phyloP scores from a whole-genome alignment of 441 rosid genomes.

The Eruca vesicaria region DNA sequence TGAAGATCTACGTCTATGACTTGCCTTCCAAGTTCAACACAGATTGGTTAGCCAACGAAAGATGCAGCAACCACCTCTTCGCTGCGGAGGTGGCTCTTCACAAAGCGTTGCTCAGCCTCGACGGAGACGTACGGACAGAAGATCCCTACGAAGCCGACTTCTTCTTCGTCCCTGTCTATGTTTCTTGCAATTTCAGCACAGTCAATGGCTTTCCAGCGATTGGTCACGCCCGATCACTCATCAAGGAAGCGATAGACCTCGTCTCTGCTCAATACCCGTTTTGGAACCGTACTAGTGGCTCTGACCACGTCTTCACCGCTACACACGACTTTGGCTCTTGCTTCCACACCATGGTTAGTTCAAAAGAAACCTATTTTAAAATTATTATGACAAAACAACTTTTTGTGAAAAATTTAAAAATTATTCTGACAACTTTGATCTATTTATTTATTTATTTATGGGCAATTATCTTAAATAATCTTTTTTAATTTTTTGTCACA shows the following conservation, averaged over 20 bases:
- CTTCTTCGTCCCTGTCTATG: constrained; percentile 89
- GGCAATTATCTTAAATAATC: too few species aligned
- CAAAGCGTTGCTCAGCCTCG: constrained; percentile 48
- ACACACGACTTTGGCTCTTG: constrained; percentile 79
- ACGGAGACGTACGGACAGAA: constrained; percentile 54
- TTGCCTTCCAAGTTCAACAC: constrained; percentile 72
- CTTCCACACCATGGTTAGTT: constrained; percentile 38
- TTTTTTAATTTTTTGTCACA: too few species aligned
- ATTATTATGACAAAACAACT: not conserved
- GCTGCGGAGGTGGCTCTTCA: constrained; percentile 96
- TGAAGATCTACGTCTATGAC: constrained; percentile 76
- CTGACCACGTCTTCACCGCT: constrained; percentile 83
- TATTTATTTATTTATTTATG: too few species aligned
- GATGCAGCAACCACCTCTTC: constrained; percentile 83
- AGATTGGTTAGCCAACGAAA: constrained; percentile 73
- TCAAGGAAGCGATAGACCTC: constrained; percentile 56
- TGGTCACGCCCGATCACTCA: constrained; percentile 81
- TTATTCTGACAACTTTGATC: too few species aligned
- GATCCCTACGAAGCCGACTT: constrained; percentile 89
- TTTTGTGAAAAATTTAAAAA: too few species aligned
- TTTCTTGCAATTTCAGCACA: constrained; percentile 92
- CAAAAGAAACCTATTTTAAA: not conserved
- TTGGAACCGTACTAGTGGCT: constrained; percentile 80
- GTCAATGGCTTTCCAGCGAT: constrained; percentile 91
- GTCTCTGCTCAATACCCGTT: constrained; percentile 62